Percentiles rank a stretch among this genome's conserved stretches.
Evolutionary conservation across 768 basidiomycete genomes (phyloP).

Genomic region (Lentinula raphanica): DNA sequence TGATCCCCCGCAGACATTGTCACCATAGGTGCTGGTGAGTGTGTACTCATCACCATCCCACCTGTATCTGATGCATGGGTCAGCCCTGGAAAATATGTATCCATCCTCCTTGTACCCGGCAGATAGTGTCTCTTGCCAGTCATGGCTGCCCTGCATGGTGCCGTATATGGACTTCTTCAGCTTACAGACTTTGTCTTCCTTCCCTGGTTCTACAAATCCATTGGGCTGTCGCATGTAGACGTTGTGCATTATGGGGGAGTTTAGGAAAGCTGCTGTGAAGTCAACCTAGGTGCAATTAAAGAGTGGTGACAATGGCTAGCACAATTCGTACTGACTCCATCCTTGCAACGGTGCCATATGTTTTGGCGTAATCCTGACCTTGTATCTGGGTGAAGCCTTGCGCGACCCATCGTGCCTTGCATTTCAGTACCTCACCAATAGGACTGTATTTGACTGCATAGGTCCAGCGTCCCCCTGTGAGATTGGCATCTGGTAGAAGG

Average conservation of each 20-base stretch:
- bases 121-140: not conserved
- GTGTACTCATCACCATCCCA: no score
- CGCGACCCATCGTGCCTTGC: not conserved
- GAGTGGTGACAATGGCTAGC: no score
- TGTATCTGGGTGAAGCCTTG: not conserved
- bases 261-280: not conserved
- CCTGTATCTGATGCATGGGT: not conserved
- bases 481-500: not conserved
- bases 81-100: not conserved
- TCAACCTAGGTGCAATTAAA: no score
- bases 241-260: not conserved
- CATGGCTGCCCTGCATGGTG: not conserved
- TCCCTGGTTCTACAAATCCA: no score
- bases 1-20: not conserved
- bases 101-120: not conserved
- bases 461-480: not conserved
- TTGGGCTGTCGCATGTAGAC: not conserved
- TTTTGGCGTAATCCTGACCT: not conserved
- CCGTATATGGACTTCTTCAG: not conserved
- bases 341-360: no score
- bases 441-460: not conserved
- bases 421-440: not conserved
- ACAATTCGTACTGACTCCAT: no score
- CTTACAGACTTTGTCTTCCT: not conserved
- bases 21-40: not conserved